Evolutionary conservation across 768 basidiomycete genomes (phyloP).

Genomic region (Chalciporus chontae): DNA sequence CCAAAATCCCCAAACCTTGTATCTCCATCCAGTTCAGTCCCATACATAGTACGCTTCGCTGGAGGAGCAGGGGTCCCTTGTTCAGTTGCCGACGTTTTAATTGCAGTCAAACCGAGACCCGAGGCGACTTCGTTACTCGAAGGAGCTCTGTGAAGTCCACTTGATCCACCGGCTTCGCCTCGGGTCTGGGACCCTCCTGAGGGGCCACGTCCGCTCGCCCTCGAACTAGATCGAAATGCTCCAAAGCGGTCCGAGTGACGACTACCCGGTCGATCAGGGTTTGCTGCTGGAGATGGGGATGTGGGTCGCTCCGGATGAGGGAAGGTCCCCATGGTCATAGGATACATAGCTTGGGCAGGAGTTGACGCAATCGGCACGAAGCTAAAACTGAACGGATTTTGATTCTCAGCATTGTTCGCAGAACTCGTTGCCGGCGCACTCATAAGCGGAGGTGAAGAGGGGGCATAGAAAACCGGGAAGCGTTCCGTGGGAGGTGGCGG

Average conservation of each 20-base stretch:
- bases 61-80: slow-evolving; percentile 40
- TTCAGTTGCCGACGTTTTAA: slow-evolving; percentile 39
- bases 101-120: slow-evolving; percentile 40
- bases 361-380: slow-evolving; percentile 53
- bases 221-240: slow-evolving; percentile 36
- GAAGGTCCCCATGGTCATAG: slow-evolving; percentile 34
- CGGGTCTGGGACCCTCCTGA: slow-evolving; percentile 26
- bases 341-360: slow-evolving; percentile 42
- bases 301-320: slow-evolving; percentile 34
- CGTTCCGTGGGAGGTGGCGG: slow-evolving; percentile 49
- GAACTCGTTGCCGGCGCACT: slow-evolving; percentile 40
- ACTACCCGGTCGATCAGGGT: slow-evolving; percentile 31
- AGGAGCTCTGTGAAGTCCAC: slow-evolving; percentile 28
- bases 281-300: slow-evolving; percentile 32
- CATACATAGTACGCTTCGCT: slow-evolving; percentile 74
- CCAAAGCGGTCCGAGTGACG: slow-evolving; percentile 32
- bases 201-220: slow-evolving; percentile 28
- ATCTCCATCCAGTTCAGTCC: slow-evolving; percentile 76
- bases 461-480: slow-evolving; percentile 50
- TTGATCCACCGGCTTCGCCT: slow-evolving; percentile 26
- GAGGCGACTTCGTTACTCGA: slow-evolving; percentile 48
- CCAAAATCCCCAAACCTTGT: slow-evolving; percentile 87
- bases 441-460: slow-evolving; percentile 39
- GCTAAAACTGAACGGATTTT: slow-evolving; percentile 49
- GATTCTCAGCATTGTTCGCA: slow-evolving; percentile 51